Evolutionary conservation across 164 flowering plant genomes (phyloP).

Genomic region (Liquidambar formosana): DNA sequence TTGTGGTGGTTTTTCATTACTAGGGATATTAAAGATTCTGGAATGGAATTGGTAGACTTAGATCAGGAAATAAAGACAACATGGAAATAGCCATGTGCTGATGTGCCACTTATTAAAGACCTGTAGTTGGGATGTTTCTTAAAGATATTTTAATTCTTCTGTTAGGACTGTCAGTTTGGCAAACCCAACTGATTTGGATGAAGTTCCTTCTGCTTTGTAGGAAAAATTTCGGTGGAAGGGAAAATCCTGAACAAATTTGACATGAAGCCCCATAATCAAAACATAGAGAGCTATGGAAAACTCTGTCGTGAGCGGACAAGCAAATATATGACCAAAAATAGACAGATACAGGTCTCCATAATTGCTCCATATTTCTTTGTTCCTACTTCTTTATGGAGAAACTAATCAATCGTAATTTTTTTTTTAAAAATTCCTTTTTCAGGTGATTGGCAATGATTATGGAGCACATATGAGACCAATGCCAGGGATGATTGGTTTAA

Average conservation of each 20-base stretch:
- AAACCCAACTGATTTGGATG: slow-evolving; percentile 10
- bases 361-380: background rate
- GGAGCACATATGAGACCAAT: slow-evolving; percentile 64
- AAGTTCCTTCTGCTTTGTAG: slow-evolving; percentile 31
- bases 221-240: slow-evolving; percentile 76
- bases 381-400: background rate
- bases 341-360: slow-evolving; percentile 68
- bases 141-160: background rate
- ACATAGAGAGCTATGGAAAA: slow-evolving; percentile 62
- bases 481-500: slow-evolving; percentile 47
- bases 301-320: slow-evolving; percentile 80
- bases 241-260: slow-evolving; percentile 79
- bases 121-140: background rate
- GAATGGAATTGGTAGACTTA: background rate
- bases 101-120: no score
- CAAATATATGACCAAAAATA: slow-evolving; percentile 57
- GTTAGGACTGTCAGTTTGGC: slow-evolving; percentile 10
- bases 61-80: background rate
- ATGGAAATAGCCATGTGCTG: background rate
- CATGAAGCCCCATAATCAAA: slow-evolving; percentile 69
- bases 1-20: background rate
- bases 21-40: background rate
- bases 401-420: background rate
- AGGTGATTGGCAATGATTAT: slow-evolving; percentile 60
- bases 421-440: slow-evolving; percentile 5